Percentiles rank a stretch among this genome's conserved stretches.
These are phyloP conservation scores for Pistacia integerrima DNA, from an alignment of 345 rosid genomes.

Conservation along the genomic window DNA sequence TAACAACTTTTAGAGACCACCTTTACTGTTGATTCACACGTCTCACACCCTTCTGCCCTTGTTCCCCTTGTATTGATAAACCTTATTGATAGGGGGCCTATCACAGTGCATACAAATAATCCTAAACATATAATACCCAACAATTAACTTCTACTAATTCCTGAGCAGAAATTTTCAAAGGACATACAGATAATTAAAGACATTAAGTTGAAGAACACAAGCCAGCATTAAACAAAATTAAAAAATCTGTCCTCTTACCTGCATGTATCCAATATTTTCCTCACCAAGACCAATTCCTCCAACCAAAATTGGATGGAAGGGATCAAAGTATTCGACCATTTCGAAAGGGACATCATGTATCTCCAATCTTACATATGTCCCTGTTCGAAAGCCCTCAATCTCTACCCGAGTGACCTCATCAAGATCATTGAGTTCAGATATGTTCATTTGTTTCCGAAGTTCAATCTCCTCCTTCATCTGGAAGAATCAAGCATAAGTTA, in stretches of 20 bases:
- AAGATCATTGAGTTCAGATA: conserved; percentile 74
- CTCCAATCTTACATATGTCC: conserved; percentile 84
- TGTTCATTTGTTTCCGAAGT: conserved; percentile 74
- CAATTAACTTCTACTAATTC: background rate
- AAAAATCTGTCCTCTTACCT: conserved; percentile 49
- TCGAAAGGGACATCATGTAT: conserved; percentile 89
- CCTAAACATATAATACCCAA: background rate
- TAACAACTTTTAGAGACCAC: too few relatives aligned
- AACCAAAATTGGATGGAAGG: conserved; percentile 79
- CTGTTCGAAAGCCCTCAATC: conserved; percentile 86
- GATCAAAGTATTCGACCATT: conserved; percentile 93
- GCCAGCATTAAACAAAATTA: conserved; percentile 6
- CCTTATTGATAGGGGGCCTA: too few relatives aligned
- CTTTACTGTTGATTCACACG: too few relatives aligned
- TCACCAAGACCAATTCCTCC: conserved; percentile 92
- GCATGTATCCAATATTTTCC: conserved; percentile 93
- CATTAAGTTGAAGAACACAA: background rate
- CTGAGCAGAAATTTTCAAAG: background rate
- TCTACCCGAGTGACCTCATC: conserved; percentile 77
- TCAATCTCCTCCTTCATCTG: conserved; percentile 91
- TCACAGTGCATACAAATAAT: background rate
- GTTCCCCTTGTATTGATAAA: too few relatives aligned
- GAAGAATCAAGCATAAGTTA: conserved; percentile 31
- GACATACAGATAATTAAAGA: background rate
- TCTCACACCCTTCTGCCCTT: too few relatives aligned